Evolutionary conservation across 2,329 filamentous ascomycete genomes (phyloP), one percentile per base, ranked within the genome.

Genomic region (Sphaerulina populicola): DNA sequence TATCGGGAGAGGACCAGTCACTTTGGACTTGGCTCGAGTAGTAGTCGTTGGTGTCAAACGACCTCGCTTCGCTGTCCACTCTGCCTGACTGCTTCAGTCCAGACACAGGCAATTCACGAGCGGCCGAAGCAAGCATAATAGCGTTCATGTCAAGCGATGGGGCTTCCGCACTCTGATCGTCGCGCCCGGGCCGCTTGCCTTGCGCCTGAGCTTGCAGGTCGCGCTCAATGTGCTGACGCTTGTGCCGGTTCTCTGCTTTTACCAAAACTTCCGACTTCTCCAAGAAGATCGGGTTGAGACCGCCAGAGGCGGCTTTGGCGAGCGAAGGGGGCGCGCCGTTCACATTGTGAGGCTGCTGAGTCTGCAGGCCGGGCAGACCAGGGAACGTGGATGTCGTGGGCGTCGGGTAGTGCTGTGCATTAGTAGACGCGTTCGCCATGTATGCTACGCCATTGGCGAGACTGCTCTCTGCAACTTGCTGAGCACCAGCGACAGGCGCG

Each of bases 31-130:
- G 87, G 71, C 90, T 96, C 60, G 91, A 96, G 75, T 97, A 96
- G 70, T 94, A 94, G 37, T 89, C 93, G 66, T 94, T 89, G 68
- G 94, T 85, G 71, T 96, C 89, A 72, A 89, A 87, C 33, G 88
- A 93, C 69, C 91, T 86, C 43, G 56, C 56, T 38, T 49, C 53
- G 53, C 58, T 63, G 68, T 81, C 81, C 52, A 75, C 75, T 69
- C 83, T 74, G 72, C 80, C 78, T 75, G 75, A 74, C 53, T 70
- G 67, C 56, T 71, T 71, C 57, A 79, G 73, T 64, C 79, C 77
- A 63, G 84, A 79, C 60, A 83, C 75, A 50, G 59, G 58, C 82
- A 82, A 68, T 83, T 81, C 65, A 88, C 86, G 60, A 88, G 74
- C 57, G 64, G 91, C 74, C 55, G 94, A 83, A 68, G 88, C 64